phyloP scores from a whole-genome alignment of 1,139 yeast species.

The Yamadazyma epiphylla region DNA sequence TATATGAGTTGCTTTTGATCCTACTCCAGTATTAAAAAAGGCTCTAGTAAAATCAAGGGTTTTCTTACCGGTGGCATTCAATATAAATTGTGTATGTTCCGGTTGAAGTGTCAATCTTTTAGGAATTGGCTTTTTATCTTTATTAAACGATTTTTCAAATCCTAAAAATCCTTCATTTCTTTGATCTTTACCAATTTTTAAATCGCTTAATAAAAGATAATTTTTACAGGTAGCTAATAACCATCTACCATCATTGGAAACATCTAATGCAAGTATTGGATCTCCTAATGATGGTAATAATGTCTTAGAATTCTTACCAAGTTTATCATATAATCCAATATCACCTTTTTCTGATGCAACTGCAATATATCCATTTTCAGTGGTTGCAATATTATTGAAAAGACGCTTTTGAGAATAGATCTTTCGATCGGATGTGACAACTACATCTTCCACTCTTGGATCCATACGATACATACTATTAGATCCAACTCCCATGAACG shows the following conservation, averaged over 20 bases:
- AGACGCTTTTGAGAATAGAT: constrained; percentile 50
- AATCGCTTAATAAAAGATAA: constrained; percentile 66
- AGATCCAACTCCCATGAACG: constrained; percentile 65
- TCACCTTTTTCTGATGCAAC: constrained; percentile 76
- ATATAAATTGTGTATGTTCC: constrained; percentile 68
- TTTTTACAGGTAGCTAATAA: constrained; percentile 73
- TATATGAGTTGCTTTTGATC: constrained; percentile 63
- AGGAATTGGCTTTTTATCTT: constrained; percentile 66
- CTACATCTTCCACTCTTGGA: constrained; percentile 63
- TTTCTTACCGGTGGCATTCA: constrained; percentile 45
- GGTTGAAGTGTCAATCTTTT: constrained; percentile 65
- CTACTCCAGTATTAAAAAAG: constrained; percentile 66
- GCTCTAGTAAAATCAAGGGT: constrained; percentile 63
- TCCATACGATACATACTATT: constrained; percentile 71
- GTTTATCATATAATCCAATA: constrained; percentile 63
- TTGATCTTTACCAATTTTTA: constrained; percentile 56
- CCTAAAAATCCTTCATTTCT: constrained; percentile 61
- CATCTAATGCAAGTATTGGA: constrained; percentile 60
- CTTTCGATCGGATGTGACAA: constrained; percentile 36
- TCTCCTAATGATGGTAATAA: constrained; percentile 81
- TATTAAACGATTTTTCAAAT: constrained; percentile 61
- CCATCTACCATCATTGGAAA: constrained; percentile 80
- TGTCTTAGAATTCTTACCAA: constrained; percentile 76
- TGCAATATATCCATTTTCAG: constrained; percentile 70
- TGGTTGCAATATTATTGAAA: constrained; percentile 66